Evolutionary conservation across 345 rosid species (phyloP), one percentile per base, ranked within the genome.

Genomic region (Lumnitzera littorea): DNA sequence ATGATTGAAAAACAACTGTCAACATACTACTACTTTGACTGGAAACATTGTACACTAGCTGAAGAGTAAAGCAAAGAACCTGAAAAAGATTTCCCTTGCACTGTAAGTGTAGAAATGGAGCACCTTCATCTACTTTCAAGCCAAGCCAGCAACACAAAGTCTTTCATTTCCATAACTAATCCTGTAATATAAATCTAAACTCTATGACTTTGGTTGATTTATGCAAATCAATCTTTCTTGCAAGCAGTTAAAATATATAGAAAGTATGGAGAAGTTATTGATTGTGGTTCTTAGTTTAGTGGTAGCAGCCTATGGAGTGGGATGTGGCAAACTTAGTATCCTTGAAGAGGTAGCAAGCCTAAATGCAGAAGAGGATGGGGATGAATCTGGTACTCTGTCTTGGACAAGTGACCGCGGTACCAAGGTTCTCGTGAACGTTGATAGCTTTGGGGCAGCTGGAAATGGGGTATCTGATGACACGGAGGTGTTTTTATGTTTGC

Each of bases 391-490:
- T 55, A 59, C 64, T 51, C 79, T 84, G 4, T 72, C 67, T 23
- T 78, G 82, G 84, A 76, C 76, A 53, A 82, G 84, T 68, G 84
- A 78, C 64, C 71, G 67, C 27, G 81, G 89, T 48, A 65, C 80
- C 65, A 83, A 74, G 80, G 87, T 81, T 72, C 82, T 91, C 57
- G 92, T 94, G 64, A 91, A 94, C 67, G 95, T 94, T 23, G 96
- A 94, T 68, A 86, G 92, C 84, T 94, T 94, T 46, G 87, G 85
- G 56, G 95, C 97, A 41, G 84, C 55, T 66, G 99, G 95, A 76
- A 83, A 94, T 80, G 99, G 95, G 62, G 74, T 82, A 70, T 77
- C 91, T 60, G 97, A 94, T 75, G 97, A 94, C 67, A 88, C 97
- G n/a, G 68, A 86, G 99, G 98, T 92, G 46, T 46, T 13, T 16